These are phyloP conservation scores for Pestalotiopsis sp. DNA, from an alignment of 2,329 filamentous ascomycete species.

Conservation along the genomic window DNA sequence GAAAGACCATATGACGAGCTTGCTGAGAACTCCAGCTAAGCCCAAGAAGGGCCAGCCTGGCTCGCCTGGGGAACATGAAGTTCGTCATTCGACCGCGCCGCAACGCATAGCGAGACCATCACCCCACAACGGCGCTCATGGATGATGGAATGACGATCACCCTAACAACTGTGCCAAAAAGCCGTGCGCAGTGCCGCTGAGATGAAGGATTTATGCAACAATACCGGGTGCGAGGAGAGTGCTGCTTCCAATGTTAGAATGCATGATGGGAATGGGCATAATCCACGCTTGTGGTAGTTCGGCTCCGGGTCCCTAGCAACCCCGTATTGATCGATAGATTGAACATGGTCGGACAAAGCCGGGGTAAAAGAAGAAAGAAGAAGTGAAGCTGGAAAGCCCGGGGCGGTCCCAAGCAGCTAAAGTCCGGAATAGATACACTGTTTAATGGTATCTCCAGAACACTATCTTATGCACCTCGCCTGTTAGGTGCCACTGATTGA, in stretches of 20 bases:
- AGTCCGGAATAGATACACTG: not conserved
- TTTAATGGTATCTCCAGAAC: not conserved
- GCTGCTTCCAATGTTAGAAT: not conserved
- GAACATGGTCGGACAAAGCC: conserved; percentile 9
- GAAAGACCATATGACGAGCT: not conserved
- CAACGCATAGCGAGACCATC: conserved; percentile 4
- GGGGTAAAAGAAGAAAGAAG: not conserved
- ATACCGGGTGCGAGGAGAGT: not conserved
- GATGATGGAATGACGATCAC: not conserved
- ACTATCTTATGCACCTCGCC: no score
- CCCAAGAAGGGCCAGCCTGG: not conserved
- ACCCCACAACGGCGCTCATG: not conserved
- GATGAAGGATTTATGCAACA: not conserved
- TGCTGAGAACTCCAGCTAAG: not conserved
- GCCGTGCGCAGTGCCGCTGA: not conserved
- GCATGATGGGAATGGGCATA: not conserved
- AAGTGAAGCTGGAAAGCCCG: not conserved
- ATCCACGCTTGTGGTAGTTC: not conserved
- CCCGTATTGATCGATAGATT: not conserved
- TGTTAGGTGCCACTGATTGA: not conserved
- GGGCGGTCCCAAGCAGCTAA: not conserved
- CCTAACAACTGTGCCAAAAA: not conserved
- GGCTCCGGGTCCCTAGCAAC: not conserved
- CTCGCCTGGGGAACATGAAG: not conserved
- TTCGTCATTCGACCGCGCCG: conserved; percentile 1